Conservation (phyloP, 192 early-diverging fungal species). For the Gamsiella multidivaricata region DNA sequence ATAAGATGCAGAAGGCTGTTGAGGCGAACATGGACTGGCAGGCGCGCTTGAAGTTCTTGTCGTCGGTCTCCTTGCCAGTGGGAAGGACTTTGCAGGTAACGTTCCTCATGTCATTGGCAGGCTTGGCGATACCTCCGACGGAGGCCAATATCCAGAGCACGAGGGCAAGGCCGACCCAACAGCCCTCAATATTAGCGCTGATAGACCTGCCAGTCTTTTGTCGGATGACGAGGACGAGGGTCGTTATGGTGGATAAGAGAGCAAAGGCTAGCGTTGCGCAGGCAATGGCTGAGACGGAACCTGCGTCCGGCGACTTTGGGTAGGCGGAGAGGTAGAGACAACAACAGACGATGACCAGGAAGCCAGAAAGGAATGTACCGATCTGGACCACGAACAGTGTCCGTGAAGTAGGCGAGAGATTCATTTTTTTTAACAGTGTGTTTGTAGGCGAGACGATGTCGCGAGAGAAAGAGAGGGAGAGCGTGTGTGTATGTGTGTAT, state of each 20-base stretch:
- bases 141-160: slow-evolving; percentile 38
- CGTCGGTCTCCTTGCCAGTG: slow-evolving; percentile 31
- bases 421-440: slow-evolving; percentile 8
- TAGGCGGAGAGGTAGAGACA: slow-evolving; percentile 50
- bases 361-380: slow-evolving; percentile 33
- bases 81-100: slow-evolving; percentile 43
- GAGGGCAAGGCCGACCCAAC: slow-evolving; percentile 45
- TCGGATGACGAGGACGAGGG: slow-evolving; percentile 24
- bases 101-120: slow-evolving; percentile 36
- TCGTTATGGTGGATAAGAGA: slow-evolving; percentile 29
- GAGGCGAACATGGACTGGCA: slow-evolving; percentile 52
- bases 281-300: slow-evolving; percentile 33
- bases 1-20: slow-evolving; percentile 43
- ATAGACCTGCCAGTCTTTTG: slow-evolving; percentile 46
- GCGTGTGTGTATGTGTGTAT: too few species aligned
- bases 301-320: slow-evolving; percentile 41
- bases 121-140: slow-evolving; percentile 46
- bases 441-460: background rate
- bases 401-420: slow-evolving; percentile 46
- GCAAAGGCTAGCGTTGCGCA: slow-evolving; percentile 36
- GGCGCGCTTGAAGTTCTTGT: slow-evolving; percentile 45
- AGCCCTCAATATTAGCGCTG: slow-evolving; percentile 34
- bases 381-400: slow-evolving; percentile 48
- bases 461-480: background rate
- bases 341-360: slow-evolving; percentile 45